Conservation (phyloP, 768 basidiomycete genomes). For the Tubosaeta brunneosetosa region DNA sequence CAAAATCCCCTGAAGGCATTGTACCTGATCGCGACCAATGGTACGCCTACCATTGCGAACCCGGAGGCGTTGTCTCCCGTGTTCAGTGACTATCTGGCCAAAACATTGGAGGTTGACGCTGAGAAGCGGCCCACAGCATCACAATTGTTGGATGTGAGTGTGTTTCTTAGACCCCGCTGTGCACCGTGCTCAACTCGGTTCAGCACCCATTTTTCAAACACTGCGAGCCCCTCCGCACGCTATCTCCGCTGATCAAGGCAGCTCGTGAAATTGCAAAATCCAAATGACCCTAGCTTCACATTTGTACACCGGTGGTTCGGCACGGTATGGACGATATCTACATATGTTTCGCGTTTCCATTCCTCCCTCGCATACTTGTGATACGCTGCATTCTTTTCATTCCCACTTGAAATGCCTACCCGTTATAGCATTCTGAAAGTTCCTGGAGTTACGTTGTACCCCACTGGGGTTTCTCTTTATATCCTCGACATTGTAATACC, state of each 20-base stretch:
- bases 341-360: not conserved
- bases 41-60: conserved; percentile 94
- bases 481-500: conserved; percentile 32
- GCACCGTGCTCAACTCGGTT: conserved; percentile 1
- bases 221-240: conserved; percentile 80
- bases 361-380: conserved; percentile 6
- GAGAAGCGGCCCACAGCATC: conserved; percentile 89
- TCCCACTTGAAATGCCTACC: conserved; percentile 13
- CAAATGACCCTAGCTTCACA: conserved; percentile 24
- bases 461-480: conserved; percentile 15
- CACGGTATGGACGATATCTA: conserved; percentile 14
- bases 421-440: conserved; percentile 5
- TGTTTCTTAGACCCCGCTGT: not conserved
- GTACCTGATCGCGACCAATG: conserved; percentile 97
- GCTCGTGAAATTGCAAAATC: conserved; percentile 80
- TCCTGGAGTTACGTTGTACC: conserved; percentile 13
- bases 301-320: too few species aligned
- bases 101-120: conserved; percentile 89
- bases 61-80: conserved; percentile 69
- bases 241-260: conserved; percentile 88
- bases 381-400: conserved; percentile 16
- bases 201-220: conserved; percentile 87
- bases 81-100: conserved; percentile 86
- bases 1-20: conserved; percentile 96
- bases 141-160: conserved; percentile 66